Base-by-base conservation (phyloP, 257 asterid species). In the Solanum ossicruentum region DNA sequence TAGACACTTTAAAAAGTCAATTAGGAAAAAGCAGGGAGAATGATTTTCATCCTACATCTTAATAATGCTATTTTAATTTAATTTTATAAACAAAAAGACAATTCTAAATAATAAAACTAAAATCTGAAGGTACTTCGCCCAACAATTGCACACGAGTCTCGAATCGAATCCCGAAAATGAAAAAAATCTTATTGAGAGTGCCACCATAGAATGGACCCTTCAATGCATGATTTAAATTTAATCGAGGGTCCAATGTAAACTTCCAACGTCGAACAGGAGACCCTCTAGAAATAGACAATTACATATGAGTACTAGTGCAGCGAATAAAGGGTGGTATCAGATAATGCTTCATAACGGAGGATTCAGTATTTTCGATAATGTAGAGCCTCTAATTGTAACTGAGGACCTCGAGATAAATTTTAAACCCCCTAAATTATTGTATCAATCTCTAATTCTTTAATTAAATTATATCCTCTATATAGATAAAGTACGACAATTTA, bases 371-470 rank as follows among this genome's bases (percentile, higher is more conserved):
- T 32, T 36, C 41, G 6, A 36, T 36, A 36, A 58, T 58, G 3
- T 58, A 20, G 0, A 20, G 21, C 3, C n/a, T 5, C 41, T 36
- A 7, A 58, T 58, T 58, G 1, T 20, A n/a, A 58, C 1, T 20
- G n/a, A 6, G 3, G 10, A 58, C n/a, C 3, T 8, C 0, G 4
- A 20, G 28, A 15, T 10, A 11, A 58, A 4, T 20, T 58, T 58
- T 21, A 0, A 58, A 58, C n/a, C n/a, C 1, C 7, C 7, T 58
- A 58, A 58, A 20, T 0, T 2, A n/a, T 0, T 10, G 0, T 0
- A 15, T 4, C 28, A 20, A 1, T 11, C n/a, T 58, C 28, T 58
- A 10, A 5, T 58, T 13, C 4, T 9, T 28, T 58, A 0, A 8
- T 58, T 0, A 10, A 20, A 63, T 23, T 23, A 23, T 63, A 7